Base-by-base conservation (phyloP, 768 basidiomycete genomes). In the Pisolithus marmoratus region DNA sequence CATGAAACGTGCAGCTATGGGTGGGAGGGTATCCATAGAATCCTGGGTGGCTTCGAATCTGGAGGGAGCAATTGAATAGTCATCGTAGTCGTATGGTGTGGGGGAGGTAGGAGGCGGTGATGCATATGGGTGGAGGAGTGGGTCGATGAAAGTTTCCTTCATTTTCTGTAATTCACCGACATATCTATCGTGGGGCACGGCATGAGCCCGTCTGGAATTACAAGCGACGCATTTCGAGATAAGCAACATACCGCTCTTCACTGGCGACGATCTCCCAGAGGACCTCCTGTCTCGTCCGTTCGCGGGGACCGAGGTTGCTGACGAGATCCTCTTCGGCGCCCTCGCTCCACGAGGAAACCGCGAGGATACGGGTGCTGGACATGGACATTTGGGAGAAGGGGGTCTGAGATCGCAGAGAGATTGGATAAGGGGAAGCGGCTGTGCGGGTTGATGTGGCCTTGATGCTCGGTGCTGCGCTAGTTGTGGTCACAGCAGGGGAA, bases 191-290 rank as follows among this genome's bases (percentile, higher is more conserved):
- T 2, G 47, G 48, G 24, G 6, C 22, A 22, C 12, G 34, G 34
- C 12, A 34, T 34, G 34, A 34, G 34, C 14, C 34, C 15, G 15
- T 14, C 34, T 34, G 14, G 34, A 15, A 34, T 12, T 15, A 14
- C n/a, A 52, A 50, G 23, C 37, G 38, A 19, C 31, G 34, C 37
- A 24, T 43, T 47, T 57, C 36, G 38, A 26, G 54, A 55, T 34
- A 38, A 9, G 48, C 44, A 15, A 47, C 81, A 47, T 62, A 91
- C 90, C 94, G 83, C 68, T 97, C 93, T 72, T 97, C 94, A 58
- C 90, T 93, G 27, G 89, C 87, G 46, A 97, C 93, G 58, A 97
- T 97, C 73, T 97, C 94, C 75, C 92, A 96, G 24, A 97, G 70
- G 6, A 97, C 94, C 72, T 97, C 94, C 69, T 97, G 94, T 48